Conservation (phyloP, 2,329 filamentous ascomycete species). For the Alternaria sp. region DNA sequence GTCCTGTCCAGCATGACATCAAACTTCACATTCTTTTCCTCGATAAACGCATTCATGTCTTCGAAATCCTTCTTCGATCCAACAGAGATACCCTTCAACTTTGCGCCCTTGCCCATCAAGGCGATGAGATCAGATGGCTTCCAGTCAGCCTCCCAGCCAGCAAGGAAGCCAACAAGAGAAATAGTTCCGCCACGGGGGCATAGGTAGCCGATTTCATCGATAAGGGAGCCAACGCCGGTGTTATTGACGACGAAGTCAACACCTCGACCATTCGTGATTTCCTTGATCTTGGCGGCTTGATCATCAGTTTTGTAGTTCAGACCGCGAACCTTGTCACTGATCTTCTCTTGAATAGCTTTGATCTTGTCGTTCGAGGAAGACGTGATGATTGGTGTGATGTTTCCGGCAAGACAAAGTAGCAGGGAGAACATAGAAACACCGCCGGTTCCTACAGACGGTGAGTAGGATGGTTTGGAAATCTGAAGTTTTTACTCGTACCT, state of each 20-base stretch:
- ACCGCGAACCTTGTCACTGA: conserved; percentile 37
- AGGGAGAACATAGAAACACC: conserved; percentile 52
- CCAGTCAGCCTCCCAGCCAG: conserved; percentile 20
- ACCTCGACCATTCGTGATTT: conserved; percentile 52
- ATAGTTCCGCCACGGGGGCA: conserved; percentile 26
- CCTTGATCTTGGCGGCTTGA: conserved; percentile 63
- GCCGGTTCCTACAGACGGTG: conserved; percentile 40
- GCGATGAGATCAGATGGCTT: conserved; percentile 18
- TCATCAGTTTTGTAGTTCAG: conserved; percentile 68
- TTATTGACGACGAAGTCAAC: conserved; percentile 59
- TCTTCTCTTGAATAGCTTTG: conserved; percentile 54
- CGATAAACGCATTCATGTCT: conserved; percentile 46
- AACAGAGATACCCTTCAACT: conserved; percentile 60
- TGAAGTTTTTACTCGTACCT: not conserved
- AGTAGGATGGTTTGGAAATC: not conserved
- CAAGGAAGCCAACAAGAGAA: conserved; percentile 38
- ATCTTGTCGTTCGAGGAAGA: conserved; percentile 65
- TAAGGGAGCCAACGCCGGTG: conserved; percentile 26
- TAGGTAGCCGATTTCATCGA: conserved; percentile 23
- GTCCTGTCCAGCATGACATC: conserved; percentile 42
- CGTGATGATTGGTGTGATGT: conserved; percentile 62
- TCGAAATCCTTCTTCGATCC: conserved; percentile 63
- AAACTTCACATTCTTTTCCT: conserved; percentile 41
- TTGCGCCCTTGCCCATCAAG: conserved; percentile 32
- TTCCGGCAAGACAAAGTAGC: conserved; percentile 33